Base-by-base conservation (phyloP, 108 stramenopile species). In the Heterococcus sp. region DNA sequence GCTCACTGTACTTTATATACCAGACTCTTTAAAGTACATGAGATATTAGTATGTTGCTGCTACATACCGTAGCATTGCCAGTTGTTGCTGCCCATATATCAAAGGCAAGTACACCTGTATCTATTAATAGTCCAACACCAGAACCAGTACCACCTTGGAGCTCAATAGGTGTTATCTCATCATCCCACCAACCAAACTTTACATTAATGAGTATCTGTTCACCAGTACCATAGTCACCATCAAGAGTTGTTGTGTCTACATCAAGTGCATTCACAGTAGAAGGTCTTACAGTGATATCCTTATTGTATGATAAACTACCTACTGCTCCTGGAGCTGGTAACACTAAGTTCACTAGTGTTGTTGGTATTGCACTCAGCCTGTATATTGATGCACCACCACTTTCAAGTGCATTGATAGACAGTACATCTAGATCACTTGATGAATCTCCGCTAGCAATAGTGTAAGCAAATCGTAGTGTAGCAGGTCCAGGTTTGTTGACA, bases 121-220 rank as follows among this genome's bases (percentile, higher is more conserved):
- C 21, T 21, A 58, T 58, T 21, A 58, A 14, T 21, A 58, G 46
- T 8, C 46, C 46, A 8, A 58, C 14, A 8, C 46, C 46, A 14
- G 46, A 14, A 21, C 46, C 46, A 58, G 8, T 21, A 14, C 46
- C 72, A 33, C 72, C 65, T 32, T 73, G 0, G 8, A 80, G 65
- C 72, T 36, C 11, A 66, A 80, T 65, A 1, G 79, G 79, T 35
- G 46, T 63, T 5, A 70, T 1, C 29, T 80, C 79, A 35, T 80
- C 65, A 30, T 80, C 68, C 79, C 79, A 80, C 79, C 79, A 80
- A 37, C 77, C 77, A 26, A 78, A 78, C 28, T 63, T 78, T n/a
- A 78, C 32, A n/a, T 58, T 78, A 70, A 78, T 71, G 70, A 70
- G 63, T 1, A 78, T 35, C 58, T 78, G 37, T 29, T 78, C 63